Conservation (phyloP, 345 rosid species). For the Theobroma cacao region DNA sequence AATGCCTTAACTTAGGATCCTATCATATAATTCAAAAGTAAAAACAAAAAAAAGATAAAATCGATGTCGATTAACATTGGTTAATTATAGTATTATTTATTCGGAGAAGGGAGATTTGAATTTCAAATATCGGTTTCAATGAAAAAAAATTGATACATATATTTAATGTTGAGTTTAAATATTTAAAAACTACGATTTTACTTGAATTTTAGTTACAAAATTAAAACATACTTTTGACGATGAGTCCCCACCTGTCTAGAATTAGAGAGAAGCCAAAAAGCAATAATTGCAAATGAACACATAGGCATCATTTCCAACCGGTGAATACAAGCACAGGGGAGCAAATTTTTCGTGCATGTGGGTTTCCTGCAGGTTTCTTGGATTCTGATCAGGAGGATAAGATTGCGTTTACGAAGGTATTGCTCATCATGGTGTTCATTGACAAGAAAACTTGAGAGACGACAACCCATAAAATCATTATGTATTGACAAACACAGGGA, state of each 20-base stretch:
- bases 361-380: neutral
- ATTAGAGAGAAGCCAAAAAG: neutral
- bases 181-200: too few relatives aligned
- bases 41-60: too few relatives aligned
- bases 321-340: slow-evolving; percentile 2
- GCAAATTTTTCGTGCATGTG: neutral
- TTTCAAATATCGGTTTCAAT: too few relatives aligned
- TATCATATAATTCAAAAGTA: neutral
- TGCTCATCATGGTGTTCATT: neutral
- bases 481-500: neutral
- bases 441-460: neutral
- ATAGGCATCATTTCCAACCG: neutral
- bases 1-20: neutral
- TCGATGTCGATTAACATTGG: neutral
- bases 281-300: neutral
- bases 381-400: neutral
- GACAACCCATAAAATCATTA: neutral
- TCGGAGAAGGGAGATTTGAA: too few relatives aligned
- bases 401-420: neutral
- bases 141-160: too few relatives aligned
- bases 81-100: too few relatives aligned
- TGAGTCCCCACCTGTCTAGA: neutral
- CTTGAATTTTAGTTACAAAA: neutral
- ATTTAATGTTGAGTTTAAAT: too few relatives aligned
- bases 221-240: neutral